phyloP scores from a whole-genome alignment of 495 filamentous ascomycete species.

The Aspergillus asperescens region DNA sequence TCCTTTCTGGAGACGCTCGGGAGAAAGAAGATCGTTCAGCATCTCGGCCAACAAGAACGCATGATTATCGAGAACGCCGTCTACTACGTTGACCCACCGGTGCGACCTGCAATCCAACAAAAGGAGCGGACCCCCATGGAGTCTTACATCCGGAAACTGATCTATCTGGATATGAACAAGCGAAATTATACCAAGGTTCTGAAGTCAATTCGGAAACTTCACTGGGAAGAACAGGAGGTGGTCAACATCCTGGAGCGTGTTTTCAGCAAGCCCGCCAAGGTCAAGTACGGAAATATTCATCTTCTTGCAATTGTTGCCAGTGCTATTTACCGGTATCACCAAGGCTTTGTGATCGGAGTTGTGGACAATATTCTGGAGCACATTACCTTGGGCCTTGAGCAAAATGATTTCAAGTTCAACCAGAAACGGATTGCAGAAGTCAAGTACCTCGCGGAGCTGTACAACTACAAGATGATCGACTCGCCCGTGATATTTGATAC shows the following conservation, averaged over 20 bases:
- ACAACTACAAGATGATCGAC: conserved; percentile 97
- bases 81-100: conserved; percentile 95
- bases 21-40: conserved; percentile 92
- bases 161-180: conserved; percentile 91
- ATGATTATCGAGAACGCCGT: conserved; percentile 99
- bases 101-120: conserved; percentile 88
- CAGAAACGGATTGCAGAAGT: conserved; percentile 93
- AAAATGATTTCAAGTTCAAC: conserved; percentile 97
- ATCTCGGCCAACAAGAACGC: conserved; percentile 89
- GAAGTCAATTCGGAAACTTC: conserved; percentile 88
- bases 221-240: conserved; percentile 93
- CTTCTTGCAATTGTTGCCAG: conserved; percentile 88
- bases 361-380: conserved; percentile 89
- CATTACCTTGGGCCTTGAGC: conserved; percentile 81
- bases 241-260: conserved; percentile 81
- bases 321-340: conserved; percentile 83
- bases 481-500: conserved; percentile 93
- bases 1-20: conserved; percentile 92
- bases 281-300: conserved; percentile 97
- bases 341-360: conserved; percentile 78
- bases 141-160: conserved; percentile 81
- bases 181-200: conserved; percentile 88
- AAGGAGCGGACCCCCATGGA: conserved; percentile 94
- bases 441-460: conserved; percentile 94
- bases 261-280: conserved; percentile 91